phyloP scores from a whole-genome alignment of 345 rosid genomes.

The Acer campestre region DNA sequence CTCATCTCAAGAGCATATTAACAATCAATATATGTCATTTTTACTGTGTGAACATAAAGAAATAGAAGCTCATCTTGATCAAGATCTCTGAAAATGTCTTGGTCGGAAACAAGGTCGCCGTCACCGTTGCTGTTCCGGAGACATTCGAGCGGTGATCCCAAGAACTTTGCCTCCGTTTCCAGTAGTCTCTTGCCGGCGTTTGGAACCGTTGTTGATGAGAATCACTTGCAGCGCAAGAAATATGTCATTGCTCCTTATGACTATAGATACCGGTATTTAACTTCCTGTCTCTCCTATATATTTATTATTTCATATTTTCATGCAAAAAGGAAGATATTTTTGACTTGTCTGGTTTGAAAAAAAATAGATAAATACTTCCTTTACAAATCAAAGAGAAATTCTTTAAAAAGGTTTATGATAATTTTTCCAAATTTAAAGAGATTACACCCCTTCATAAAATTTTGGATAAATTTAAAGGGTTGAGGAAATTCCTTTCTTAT shows the following conservation, averaged over 20 bases:
- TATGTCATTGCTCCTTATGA: constrained; percentile 75
- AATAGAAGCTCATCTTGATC: constrained; percentile 11
- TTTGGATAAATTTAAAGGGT: no score
- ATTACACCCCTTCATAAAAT: no score
- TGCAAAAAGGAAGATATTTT: neutral
- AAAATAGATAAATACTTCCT: neutral
- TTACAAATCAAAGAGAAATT: neutral
- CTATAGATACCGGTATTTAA: constrained; percentile 73
- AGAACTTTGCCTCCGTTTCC: constrained; percentile 70
- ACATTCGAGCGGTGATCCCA: constrained; percentile 56
- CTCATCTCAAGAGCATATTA: neutral
- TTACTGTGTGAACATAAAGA: neutral
- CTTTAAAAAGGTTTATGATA: neutral
- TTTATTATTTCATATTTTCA: no score
- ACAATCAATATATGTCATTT: neutral
- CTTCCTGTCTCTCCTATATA: neutral
- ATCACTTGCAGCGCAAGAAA: constrained; percentile 45
- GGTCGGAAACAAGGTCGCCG: constrained; percentile 43
- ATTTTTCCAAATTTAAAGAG: no score
- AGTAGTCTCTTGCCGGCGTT: constrained; percentile 91
- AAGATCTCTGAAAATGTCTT: constrained; percentile 16
- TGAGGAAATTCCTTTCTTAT: no score
- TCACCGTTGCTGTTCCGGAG: constrained; percentile 53
- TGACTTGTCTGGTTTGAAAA: neutral
- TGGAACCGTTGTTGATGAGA: constrained; percentile 67